Conservation (phyloP, 352 stramenopile genomes). For the Phytophthora lateralis region DNA sequence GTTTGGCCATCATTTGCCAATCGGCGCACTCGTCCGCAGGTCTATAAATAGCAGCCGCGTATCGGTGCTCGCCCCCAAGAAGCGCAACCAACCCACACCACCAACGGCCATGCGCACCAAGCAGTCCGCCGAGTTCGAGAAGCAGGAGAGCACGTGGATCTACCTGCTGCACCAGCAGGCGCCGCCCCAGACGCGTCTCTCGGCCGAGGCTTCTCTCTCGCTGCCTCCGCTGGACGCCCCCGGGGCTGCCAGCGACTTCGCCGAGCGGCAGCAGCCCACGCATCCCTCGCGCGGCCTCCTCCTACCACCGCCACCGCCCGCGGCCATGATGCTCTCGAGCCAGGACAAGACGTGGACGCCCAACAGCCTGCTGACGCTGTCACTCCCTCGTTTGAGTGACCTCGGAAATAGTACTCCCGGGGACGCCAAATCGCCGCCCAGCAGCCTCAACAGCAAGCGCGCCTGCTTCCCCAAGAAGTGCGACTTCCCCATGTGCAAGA, state of each 20-base stretch:
- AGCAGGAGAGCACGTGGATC: conserved; percentile 60
- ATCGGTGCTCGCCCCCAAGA: too few relatives aligned
- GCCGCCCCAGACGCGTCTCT: conserved; percentile 40
- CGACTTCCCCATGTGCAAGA: conserved; percentile 87
- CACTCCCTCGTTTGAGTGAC: conserved; percentile 30
- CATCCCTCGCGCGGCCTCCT: background rate
- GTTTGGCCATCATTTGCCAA: conserved; percentile 35
- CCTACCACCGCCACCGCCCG: conserved; percentile 11
- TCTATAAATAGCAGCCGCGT: background rate
- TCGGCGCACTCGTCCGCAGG: conserved; percentile 18
- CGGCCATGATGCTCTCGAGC: conserved; percentile 35
- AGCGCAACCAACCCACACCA: too few relatives aligned
- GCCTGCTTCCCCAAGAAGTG: conserved; percentile 82
- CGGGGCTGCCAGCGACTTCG: conserved; percentile 9
- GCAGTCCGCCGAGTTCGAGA: conserved; percentile 49
- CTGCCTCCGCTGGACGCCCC: conserved; percentile 18
- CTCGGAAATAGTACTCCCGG: background rate
- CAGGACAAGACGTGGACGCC: conserved; percentile 29
- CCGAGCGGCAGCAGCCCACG: conserved; percentile 11
- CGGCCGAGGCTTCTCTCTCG: conserved; percentile 19
- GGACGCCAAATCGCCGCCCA: conserved; percentile 11
- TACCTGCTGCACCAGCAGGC: conserved; percentile 60
- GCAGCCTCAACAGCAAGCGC: conserved; percentile 43
- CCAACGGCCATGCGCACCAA: conserved; percentile 46
- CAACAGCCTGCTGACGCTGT: conserved; percentile 31